Evolutionary conservation across 164 flowering plant species (phyloP).

Genomic region (Aristolochia californica): DNA sequence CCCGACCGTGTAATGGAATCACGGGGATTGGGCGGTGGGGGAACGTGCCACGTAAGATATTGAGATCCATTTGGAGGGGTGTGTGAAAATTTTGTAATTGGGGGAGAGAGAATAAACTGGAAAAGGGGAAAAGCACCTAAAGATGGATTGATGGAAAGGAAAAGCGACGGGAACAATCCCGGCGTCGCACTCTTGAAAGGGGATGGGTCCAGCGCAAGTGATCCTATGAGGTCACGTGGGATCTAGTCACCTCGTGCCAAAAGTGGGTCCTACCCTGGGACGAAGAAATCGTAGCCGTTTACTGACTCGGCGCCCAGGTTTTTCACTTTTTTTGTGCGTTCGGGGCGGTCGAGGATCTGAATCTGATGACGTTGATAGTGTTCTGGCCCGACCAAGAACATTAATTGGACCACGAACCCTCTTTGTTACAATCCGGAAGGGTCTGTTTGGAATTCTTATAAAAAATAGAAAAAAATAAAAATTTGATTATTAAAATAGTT

Average conservation of each 20-base stretch:
- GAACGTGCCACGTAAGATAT: too few species aligned
- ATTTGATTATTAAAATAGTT: too few species aligned
- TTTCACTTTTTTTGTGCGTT: too few species aligned
- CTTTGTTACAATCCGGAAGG: too few species aligned
- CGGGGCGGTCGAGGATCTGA: too few species aligned
- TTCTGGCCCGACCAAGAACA: too few species aligned
- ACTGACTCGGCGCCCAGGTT: not conserved
- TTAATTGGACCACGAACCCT: too few species aligned
- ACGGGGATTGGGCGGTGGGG: not conserved
- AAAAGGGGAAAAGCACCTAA: conserved; percentile 9
- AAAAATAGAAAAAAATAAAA: too few species aligned
- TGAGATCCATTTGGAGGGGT: not conserved
- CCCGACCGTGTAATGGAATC: too few species aligned
- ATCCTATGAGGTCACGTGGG: conserved; percentile 4
- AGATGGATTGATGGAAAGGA: conserved; percentile 5
- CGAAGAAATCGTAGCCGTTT: not conserved
- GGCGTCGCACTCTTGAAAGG: conserved; percentile 1
- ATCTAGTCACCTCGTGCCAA: conserved; percentile 7
- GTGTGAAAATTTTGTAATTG: too few species aligned
- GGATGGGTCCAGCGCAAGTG: conserved; percentile 1
- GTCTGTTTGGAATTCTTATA: too few species aligned
- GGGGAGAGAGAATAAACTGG: conserved; percentile 7
- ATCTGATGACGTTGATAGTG: too few species aligned
- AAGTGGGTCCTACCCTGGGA: conserved; percentile 5
- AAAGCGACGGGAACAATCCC: not conserved